phyloP scores from a whole-genome alignment of 345 rosid species.

The Physaria fendleri region DNA sequence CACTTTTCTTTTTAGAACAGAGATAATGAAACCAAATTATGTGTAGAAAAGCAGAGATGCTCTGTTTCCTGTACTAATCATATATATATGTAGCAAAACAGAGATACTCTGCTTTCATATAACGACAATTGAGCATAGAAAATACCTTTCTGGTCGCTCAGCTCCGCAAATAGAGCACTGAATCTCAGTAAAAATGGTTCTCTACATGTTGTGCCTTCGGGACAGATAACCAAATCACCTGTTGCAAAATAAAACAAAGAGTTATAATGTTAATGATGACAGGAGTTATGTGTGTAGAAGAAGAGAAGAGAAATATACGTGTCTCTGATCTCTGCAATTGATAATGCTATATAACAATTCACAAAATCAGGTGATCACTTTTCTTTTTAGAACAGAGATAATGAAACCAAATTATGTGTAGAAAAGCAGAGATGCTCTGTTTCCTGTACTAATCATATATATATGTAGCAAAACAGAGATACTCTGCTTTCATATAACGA shows the following conservation, averaged over 20 bases:
- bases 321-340: background rate
- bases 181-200: conserved; percentile 69
- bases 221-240: conserved; percentile 94
- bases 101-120: too few relatives aligned
- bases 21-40: background rate
- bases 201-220: conserved; percentile 96
- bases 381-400: background rate
- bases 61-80: background rate
- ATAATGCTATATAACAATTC: background rate
- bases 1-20: background rate
- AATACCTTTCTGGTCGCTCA: conserved; percentile 92
- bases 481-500: too few relatives aligned
- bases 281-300: background rate
- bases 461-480: too few relatives aligned
- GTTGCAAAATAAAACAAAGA: conserved; percentile 8
- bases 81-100: too few relatives aligned
- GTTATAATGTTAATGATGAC: background rate
- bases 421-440: background rate
- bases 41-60: background rate
- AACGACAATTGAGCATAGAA: too few relatives aligned
- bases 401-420: background rate
- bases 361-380: background rate
- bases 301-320: background rate
- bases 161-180: conserved; percentile 92
- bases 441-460: too few relatives aligned